Percentiles rank a stretch among this genome's conserved stretches.
These are phyloP conservation scores for Termitomyces sp. DNA, from an alignment of 768 basidiomycete genomes.

Conservation along the genomic window DNA sequence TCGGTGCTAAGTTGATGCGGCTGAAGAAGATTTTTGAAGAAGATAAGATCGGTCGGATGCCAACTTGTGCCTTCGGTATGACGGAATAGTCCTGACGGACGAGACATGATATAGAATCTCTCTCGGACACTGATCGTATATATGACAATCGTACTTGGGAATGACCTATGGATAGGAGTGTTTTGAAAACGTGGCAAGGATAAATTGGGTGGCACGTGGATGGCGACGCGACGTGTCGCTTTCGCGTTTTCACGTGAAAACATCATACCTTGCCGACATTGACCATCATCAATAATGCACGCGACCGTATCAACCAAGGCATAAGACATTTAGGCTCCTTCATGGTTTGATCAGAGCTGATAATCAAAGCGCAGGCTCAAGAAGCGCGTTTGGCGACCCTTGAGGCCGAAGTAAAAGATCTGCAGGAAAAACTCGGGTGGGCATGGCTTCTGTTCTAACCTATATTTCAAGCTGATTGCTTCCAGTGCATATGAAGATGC, in stretches of 20 bases:
- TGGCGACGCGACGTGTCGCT: neutral
- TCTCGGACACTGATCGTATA: no score
- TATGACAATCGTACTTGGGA: no score
- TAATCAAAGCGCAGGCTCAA: slow-evolving; percentile 20
- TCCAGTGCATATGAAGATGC: slow-evolving; percentile 26
- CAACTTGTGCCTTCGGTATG: no score
- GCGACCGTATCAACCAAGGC: slow-evolving; percentile 28
- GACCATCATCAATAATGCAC: slow-evolving; percentile 28
- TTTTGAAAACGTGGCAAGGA: no score
- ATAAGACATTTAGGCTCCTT: neutral
- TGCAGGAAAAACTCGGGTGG: slow-evolving; percentile 30
- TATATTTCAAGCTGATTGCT: neutral
- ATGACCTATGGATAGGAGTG: no score
- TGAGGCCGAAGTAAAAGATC: slow-evolving; percentile 25
- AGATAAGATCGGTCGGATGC: no score
- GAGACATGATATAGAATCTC: no score
- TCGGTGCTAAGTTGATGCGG: no score
- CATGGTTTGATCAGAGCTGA: neutral
- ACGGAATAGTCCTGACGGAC: no score
- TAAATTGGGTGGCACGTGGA: neutral
- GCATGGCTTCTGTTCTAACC: slow-evolving; percentile 1
- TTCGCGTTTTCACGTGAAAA: neutral
- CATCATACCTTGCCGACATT: neutral
- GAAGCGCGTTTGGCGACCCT: slow-evolving; percentile 25
- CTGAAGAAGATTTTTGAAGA: no score